phyloP scores from a whole-genome alignment of 2,329 filamentous ascomycete genomes.

The Metarhizium robertsii region DNA sequence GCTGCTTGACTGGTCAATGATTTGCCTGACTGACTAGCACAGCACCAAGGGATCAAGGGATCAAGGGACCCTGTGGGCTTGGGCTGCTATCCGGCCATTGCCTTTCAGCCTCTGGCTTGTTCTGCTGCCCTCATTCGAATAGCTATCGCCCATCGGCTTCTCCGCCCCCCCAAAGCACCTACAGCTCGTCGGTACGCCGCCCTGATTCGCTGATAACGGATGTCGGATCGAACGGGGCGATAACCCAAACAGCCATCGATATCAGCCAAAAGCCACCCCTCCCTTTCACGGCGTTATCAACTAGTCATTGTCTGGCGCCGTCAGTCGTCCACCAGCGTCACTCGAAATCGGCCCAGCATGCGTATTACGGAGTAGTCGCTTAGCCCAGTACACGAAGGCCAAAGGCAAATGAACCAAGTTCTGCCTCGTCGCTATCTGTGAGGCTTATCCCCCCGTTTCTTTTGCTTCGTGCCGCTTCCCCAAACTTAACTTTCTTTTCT shows the following conservation, averaged over 20 bases:
- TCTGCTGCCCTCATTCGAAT: background rate
- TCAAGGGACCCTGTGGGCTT: background rate
- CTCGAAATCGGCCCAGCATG: background rate
- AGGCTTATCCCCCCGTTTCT: background rate
- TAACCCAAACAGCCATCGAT: background rate
- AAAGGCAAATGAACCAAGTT: no score
- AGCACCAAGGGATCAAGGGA: background rate
- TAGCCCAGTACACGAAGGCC: no score
- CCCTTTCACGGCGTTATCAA: background rate
- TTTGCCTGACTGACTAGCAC: no score
- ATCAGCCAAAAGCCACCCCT: background rate
- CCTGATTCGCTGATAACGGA: constrained; percentile 4
- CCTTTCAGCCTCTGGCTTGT: background rate
- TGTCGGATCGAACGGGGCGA: background rate
- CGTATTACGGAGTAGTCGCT: background rate
- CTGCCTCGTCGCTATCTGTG: no score
- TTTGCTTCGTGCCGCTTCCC: background rate
- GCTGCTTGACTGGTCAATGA: no score
- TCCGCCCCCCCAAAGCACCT: background rate
- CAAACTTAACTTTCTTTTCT: background rate
- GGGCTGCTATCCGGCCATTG: background rate
- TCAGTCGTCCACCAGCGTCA: background rate
- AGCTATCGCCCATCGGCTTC: background rate
- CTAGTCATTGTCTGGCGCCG: background rate
- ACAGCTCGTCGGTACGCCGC: background rate